These are phyloP conservation scores for Thelephora terrestris DNA, from an alignment of 1,284 basidiomycete species.

Conservation along the genomic window DNA sequence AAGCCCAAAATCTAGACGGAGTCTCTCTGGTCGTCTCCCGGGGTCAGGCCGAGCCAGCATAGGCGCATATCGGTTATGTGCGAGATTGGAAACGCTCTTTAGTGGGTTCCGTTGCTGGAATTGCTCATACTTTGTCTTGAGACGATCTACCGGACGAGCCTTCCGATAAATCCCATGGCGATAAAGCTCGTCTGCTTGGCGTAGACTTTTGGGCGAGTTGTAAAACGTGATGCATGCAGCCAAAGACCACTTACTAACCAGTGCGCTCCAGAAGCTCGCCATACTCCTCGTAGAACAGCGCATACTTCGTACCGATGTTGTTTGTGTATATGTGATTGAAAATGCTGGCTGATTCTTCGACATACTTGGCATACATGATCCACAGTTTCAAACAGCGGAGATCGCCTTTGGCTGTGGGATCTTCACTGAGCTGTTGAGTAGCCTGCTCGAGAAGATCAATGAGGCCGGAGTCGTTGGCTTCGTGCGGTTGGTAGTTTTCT, in stretches of 20 bases:
- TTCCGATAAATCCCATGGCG: constrained; percentile 75
- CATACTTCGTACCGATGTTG: constrained; percentile 72
- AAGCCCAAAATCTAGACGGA: constrained; percentile 53
- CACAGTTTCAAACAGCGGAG: constrained; percentile 81
- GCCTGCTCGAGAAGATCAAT: constrained; percentile 65
- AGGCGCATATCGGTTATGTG: constrained; percentile 43
- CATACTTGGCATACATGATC: constrained; percentile 69
- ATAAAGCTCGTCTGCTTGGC: constrained; percentile 80
- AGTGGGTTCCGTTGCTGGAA: constrained; percentile 59
- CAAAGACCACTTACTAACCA: constrained; percentile 51
- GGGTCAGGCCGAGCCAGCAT: constrained; percentile 59
- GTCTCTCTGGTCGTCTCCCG: constrained; percentile 60
- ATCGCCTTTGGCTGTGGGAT: constrained; percentile 77
- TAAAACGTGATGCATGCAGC: neutral
- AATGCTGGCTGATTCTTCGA: constrained; percentile 46
- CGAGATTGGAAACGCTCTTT: constrained; percentile 27
- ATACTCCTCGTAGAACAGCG: constrained; percentile 81
- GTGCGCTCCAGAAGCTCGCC: constrained; percentile 64
- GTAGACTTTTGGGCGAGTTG: constrained; percentile 32
- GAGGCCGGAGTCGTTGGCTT: constrained; percentile 46
- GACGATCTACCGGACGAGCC: constrained; percentile 74
- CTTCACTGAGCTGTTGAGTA: constrained; percentile 70
- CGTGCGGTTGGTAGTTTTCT: constrained; percentile 36
- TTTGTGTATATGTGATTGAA: constrained; percentile 70
- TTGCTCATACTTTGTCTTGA: constrained; percentile 77